A percentile compares a stretch with the other conserved stretches of the same genome.
phyloP scores from a whole-genome alignment of 2,329 filamentous ascomycete genomes.

The Diaporthe nobilis region DNA sequence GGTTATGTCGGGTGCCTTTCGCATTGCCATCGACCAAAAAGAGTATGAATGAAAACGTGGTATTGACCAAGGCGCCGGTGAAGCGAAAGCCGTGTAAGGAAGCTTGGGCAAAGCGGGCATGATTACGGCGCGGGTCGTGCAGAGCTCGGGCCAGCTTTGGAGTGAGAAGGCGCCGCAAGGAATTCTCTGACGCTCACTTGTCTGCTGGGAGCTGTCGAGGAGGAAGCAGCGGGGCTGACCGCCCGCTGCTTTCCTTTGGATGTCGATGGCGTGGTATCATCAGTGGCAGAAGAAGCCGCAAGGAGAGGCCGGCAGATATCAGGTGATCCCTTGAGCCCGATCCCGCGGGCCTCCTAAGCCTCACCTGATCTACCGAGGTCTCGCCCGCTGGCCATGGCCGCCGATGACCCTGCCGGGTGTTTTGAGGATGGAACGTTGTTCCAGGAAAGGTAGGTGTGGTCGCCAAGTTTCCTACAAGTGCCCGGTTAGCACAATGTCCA shows the following conservation, averaged over 20 bases:
- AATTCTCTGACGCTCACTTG: conserved; percentile 34
- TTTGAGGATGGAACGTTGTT: conserved; percentile 72
- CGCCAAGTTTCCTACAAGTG: conserved; percentile 87
- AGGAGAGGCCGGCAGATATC: conserved; percentile 39
- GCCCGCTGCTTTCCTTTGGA: conserved; percentile 28
- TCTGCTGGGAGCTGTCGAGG: conserved; percentile 21
- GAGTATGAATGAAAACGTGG: neutral
- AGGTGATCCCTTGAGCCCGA: conserved; percentile 27
- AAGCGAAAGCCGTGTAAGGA: neutral
- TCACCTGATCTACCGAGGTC: conserved; percentile 57
- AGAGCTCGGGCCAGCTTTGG: conserved; percentile 4
- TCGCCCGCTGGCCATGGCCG: conserved; percentile 69
- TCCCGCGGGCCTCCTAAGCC: conserved; percentile 40
- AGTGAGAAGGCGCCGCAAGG: conserved; percentile 15
- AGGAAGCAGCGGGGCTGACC: conserved; percentile 19
- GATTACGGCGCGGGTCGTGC: neutral
- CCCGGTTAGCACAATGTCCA: conserved; percentile 26
- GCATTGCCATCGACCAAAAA: neutral
- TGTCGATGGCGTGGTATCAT: neutral
- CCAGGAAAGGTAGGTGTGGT: conserved; percentile 98
- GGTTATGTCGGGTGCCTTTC: neutral
- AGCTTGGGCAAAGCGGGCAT: neutral
- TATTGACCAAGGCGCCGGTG: neutral
- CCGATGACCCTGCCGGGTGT: conserved; percentile 57
- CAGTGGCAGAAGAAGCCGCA: conserved; percentile 24